Conservation (phyloP, 169 alveolate species). For the Babesia ovis region DNA sequence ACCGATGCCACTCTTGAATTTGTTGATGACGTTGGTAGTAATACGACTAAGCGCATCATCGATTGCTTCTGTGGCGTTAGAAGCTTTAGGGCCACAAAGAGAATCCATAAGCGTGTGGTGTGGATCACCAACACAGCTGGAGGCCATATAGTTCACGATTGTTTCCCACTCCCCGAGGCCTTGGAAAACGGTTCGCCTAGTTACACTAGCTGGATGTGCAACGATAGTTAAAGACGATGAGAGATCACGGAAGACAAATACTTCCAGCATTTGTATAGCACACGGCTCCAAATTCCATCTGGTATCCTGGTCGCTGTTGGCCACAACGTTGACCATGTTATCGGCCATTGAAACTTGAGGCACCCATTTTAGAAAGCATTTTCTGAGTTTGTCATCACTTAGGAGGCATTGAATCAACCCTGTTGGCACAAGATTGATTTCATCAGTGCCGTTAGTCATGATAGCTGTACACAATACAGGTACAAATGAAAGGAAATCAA, state of each 20-base stretch:
- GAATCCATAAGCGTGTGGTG: neutral
- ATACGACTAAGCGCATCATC: conserved; percentile 4
- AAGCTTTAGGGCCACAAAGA: too few species aligned
- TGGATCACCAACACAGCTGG: neutral
- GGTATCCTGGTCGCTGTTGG: neutral
- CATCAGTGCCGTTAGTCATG: neutral
- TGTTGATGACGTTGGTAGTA: conserved; percentile 1
- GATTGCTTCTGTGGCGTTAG: neutral
- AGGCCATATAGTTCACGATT: neutral
- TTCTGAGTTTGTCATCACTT: neutral
- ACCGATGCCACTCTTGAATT: conserved; percentile 42
- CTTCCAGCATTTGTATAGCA: conserved; percentile 8
- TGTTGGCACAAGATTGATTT: neutral
- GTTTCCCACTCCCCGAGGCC: neutral
- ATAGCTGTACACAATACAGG: neutral
- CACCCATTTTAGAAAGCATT: conserved; percentile 8
- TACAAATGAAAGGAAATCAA: conserved; percentile 11
- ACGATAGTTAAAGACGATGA: neutral
- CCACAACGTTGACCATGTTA: neutral
- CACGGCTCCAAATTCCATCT: neutral
- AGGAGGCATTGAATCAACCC: neutral
- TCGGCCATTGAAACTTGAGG: conserved; percentile 12
- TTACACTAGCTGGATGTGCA: neutral
- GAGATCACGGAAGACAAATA: conserved; percentile 12
- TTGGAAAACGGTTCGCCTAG: neutral